Conservation (phyloP, 1,284 basidiomycete species). For the Boletellus deceptivus region DNA sequence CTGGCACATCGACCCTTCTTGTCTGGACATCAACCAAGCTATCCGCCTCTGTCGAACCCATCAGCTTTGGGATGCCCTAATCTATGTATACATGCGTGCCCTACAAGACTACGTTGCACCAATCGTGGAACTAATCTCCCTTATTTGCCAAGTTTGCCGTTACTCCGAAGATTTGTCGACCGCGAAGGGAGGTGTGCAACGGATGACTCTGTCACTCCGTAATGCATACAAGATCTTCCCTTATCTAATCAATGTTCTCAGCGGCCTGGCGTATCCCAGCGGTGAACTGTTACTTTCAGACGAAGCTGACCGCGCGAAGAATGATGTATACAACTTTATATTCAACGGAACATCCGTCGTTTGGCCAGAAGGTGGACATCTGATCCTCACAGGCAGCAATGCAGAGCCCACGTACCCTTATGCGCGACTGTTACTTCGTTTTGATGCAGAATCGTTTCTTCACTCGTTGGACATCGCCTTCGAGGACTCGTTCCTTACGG, state of each 20-base stretch:
- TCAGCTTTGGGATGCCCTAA: slow-evolving; percentile 88
- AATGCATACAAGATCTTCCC: slow-evolving; percentile 93
- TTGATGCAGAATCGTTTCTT: slow-evolving; percentile 93
- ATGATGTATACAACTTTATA: slow-evolving; percentile 75
- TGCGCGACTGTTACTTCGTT: slow-evolving; percentile 77
- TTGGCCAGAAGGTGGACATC: slow-evolving; percentile 78
- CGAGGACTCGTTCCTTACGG: slow-evolving; percentile 89
- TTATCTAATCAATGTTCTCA: slow-evolving; percentile 85
- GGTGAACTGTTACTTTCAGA: slow-evolving; percentile 62
- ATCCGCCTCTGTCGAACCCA: slow-evolving; percentile 83
- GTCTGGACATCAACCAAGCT: slow-evolving; percentile 92
- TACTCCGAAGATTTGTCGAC: slow-evolving; percentile 1
- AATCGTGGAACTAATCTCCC: slow-evolving; percentile 77
- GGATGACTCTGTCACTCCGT: slow-evolving; percentile 39
- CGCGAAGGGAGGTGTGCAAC: slow-evolving; percentile 22
- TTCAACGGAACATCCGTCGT: slow-evolving; percentile 80
- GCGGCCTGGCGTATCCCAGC: slow-evolving; percentile 86
- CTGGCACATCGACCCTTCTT: slow-evolving; percentile 92
- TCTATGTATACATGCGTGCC: slow-evolving; percentile 90
- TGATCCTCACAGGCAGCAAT: slow-evolving; percentile 70
- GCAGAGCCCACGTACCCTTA: slow-evolving; percentile 87
- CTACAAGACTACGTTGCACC: slow-evolving; percentile 89
- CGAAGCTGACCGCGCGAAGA: slow-evolving; percentile 63
- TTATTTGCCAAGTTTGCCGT: slow-evolving; percentile 66
- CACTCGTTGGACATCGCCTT: slow-evolving; percentile 94